These are phyloP conservation scores for Wakefieldia striispora DNA, from an alignment of 768 basidiomycete species.

Conservation along the genomic window DNA sequence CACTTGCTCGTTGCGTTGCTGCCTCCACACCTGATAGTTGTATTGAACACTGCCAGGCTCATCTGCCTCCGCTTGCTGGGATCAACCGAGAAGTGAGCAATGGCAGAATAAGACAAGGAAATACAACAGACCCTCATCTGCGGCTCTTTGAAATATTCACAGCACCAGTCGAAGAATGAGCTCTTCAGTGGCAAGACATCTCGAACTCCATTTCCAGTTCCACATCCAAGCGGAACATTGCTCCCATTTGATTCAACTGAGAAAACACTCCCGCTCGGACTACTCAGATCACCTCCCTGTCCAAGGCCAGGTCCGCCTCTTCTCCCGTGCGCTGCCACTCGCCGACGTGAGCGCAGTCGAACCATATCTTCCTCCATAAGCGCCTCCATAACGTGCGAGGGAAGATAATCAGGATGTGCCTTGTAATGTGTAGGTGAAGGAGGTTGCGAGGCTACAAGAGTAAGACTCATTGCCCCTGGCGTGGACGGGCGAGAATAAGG, in stretches of 20 bases:
- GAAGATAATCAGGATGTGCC: conserved; percentile 52
- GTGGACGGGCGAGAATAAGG: conserved; percentile 64
- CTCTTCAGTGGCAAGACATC: conserved; percentile 90
- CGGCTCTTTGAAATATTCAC: conserved; percentile 96
- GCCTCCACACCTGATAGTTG: conserved; percentile 94
- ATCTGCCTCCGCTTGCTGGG: conserved; percentile 88
- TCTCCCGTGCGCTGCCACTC: conserved; percentile 38
- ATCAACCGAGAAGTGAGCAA: conserved; percentile 12
- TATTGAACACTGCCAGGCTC: conserved; percentile 94
- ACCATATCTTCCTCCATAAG: conserved; percentile 96
- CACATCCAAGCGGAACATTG: conserved; percentile 71
- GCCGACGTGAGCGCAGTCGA: conserved; percentile 69
- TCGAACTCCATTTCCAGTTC: conserved; percentile 76
- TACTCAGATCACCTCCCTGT: conserved; percentile 47
- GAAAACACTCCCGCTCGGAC: conserved; percentile 75
- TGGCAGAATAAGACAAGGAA: not conserved
- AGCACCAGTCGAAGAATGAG: conserved; percentile 92
- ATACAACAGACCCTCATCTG: conserved; percentile 84
- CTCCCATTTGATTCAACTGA: conserved; percentile 69
- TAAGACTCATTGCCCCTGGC: conserved; percentile 29
- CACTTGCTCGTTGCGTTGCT: conserved; percentile 84
- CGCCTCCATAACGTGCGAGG: conserved; percentile 82
- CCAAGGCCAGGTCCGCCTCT: conserved; percentile 39
- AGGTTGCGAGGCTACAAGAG: conserved; percentile 26
- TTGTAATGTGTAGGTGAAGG: conserved; percentile 34